Conservation (phyloP, 495 filamentous ascomycete species). For the Recurvomyces mirabilis region DNA sequence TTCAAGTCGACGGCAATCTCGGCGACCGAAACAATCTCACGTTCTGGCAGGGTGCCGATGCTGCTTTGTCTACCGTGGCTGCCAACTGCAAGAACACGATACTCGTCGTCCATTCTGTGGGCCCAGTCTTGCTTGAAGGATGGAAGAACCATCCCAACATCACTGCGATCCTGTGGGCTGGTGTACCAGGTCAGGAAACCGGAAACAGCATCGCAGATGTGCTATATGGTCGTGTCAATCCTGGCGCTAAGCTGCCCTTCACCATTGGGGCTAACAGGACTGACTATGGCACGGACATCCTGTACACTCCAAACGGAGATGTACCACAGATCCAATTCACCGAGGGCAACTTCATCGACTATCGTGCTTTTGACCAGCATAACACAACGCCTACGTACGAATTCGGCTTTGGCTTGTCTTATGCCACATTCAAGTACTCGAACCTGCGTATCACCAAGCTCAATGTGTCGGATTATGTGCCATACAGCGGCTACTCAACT, state of each 20-base stretch:
- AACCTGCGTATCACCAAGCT: conserved; percentile 36
- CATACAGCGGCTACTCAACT: conserved; percentile 54
- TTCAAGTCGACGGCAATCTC: conserved; percentile 72
- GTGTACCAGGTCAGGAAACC: conserved; percentile 80
- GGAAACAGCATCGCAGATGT: conserved; percentile 85
- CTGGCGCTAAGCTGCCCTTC: conserved; percentile 74
- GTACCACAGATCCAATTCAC: conserved; percentile 71
- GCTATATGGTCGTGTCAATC: conserved; percentile 80
- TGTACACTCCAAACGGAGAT: conserved; percentile 56
- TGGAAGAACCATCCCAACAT: conserved; percentile 77
- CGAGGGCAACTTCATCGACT: conserved; percentile 88
- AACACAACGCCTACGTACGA: conserved; percentile 67
- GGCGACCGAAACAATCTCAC: conserved; percentile 79
- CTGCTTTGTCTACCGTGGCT: conserved; percentile 64
- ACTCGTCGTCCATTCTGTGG: conserved; percentile 78
- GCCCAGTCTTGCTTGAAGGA: conserved; percentile 69
- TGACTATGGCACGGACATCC: conserved; percentile 63
- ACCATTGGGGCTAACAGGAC: conserved; percentile 65
- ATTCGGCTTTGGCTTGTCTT: conserved; percentile 81
- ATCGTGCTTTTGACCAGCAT: conserved; percentile 71
- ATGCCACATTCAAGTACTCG: conserved; percentile 67
- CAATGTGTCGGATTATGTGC: conserved; percentile 45
- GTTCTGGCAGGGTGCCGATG: conserved; percentile 72
- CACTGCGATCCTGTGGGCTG: conserved; percentile 87
- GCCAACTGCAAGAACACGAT: conserved; percentile 82